Conservation (phyloP, 352 stramenopile species). For the Phytophthora podocarpi region DNA sequence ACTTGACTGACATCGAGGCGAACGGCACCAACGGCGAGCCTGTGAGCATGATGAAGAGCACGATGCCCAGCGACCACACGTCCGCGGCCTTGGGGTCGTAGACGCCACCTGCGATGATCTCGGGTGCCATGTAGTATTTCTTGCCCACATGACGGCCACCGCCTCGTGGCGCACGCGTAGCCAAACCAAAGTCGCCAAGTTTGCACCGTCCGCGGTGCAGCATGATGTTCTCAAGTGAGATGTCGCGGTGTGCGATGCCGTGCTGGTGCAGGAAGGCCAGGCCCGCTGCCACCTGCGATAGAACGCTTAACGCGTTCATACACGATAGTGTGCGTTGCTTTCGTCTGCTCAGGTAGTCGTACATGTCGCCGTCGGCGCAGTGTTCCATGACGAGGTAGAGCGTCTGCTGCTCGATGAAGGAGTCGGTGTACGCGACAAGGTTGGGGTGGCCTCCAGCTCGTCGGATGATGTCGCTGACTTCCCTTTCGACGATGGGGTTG, state of each 20-base stretch:
- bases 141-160: constrained; percentile 26
- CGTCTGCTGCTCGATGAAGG: constrained; percentile 44
- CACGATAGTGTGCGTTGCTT: constrained; percentile 14
- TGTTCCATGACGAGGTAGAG: constrained; percentile 51
- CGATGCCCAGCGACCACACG: constrained; percentile 68
- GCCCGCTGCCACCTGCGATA: constrained; percentile 24
- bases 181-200: constrained; percentile 54
- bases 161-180: constrained; percentile 2
- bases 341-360: constrained; percentile 19
- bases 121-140: constrained; percentile 38
- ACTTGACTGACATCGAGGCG: constrained; percentile 22
- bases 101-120: constrained; percentile 34
- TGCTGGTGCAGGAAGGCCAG: constrained; percentile 32
- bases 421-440: constrained; percentile 42
- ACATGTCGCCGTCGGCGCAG: constrained; percentile 37
- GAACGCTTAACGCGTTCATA: constrained; percentile 28
- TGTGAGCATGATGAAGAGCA: constrained; percentile 73
- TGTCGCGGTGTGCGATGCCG: constrained; percentile 47
- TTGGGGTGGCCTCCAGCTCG: constrained; percentile 39
- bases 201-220: constrained; percentile 41
- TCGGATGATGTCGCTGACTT: constrained; percentile 32
- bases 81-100: constrained; percentile 36
- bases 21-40: constrained; percentile 46
- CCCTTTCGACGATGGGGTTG: constrained; percentile 46
- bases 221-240: constrained; percentile 62